phyloP scores from a whole-genome alignment of 108 stramenopile species.

The Aurantiochytrium sp. region DNA sequence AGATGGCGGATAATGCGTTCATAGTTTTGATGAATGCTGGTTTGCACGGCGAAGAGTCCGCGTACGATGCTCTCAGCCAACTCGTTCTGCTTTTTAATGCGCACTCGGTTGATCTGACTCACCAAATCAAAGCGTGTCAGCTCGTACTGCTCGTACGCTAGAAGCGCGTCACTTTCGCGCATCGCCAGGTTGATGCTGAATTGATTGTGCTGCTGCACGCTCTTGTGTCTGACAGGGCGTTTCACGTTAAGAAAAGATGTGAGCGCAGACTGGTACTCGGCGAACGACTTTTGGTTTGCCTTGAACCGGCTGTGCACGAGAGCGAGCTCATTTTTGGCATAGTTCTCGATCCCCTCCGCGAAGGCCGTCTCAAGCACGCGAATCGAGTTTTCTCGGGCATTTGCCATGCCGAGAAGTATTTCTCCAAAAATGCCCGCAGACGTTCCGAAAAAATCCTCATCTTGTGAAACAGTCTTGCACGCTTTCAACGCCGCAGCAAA shows the following conservation, averaged over 20 bases:
- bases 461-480: not conserved
- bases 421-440: not conserved
- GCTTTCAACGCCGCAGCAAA: not conserved
- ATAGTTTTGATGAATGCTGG: not conserved
- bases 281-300: not conserved
- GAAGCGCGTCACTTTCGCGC: not conserved
- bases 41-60: not conserved
- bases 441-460: not conserved
- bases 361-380: not conserved
- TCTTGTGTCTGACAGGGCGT: not conserved
- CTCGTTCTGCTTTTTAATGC: constrained; percentile 9
- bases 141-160: not conserved
- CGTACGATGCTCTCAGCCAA: not conserved
- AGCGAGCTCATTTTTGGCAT: not conserved
- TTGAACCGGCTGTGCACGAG: not conserved
- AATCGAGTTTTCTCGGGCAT: not conserved
- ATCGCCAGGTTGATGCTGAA: not conserved
- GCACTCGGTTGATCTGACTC: not conserved
- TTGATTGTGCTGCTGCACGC: not conserved
- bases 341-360: not conserved
- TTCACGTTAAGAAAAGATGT: not conserved
- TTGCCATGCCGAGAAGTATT: not conserved
- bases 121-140: not conserved
- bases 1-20: not conserved
- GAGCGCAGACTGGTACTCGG: not conserved